Conservation (phyloP, 225 moss, liverwort and hornwort genomes). For the Antitrichia curtipendula region DNA sequence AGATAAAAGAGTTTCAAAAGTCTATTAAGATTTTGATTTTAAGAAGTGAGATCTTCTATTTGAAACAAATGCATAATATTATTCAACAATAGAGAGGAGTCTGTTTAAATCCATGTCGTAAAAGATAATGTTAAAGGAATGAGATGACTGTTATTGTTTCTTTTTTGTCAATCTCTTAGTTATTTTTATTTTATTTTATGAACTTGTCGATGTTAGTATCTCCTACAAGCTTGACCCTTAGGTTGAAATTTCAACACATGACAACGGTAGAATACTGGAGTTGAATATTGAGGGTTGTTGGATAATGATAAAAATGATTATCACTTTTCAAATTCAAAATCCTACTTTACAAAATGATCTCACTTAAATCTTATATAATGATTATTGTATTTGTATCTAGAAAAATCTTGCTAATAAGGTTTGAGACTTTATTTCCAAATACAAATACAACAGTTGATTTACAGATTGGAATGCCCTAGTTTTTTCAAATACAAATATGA, state of each 20-base stretch:
- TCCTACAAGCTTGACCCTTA: neutral
- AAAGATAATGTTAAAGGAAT: neutral
- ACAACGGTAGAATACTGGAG: neutral
- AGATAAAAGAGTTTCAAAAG: too few species aligned
- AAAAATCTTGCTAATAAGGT: neutral
- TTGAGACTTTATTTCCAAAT: neutral
- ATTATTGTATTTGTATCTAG: too few species aligned
- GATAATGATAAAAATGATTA: neutral
- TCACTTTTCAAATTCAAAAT: neutral
- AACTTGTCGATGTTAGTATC: too few species aligned
- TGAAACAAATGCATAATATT: too few species aligned
- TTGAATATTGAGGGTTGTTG: neutral
- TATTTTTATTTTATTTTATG: too few species aligned
- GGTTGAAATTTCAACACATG: neutral
- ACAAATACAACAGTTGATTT: neutral
- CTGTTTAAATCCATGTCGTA: too few species aligned
- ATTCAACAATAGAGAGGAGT: too few species aligned
- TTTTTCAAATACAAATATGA: neutral
- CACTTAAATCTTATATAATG: too few species aligned
- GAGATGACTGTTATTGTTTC: neutral
- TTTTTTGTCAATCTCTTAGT: too few species aligned
- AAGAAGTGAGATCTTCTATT: too few species aligned
- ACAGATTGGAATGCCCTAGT: too few species aligned
- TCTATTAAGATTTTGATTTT: too few species aligned
- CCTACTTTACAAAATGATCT: neutral